Percentiles rank a stretch among this genome's conserved stretches.
Conservation (phyloP, 1,284 basidiomycete genomes). For the Flammula alnicola region DNA sequence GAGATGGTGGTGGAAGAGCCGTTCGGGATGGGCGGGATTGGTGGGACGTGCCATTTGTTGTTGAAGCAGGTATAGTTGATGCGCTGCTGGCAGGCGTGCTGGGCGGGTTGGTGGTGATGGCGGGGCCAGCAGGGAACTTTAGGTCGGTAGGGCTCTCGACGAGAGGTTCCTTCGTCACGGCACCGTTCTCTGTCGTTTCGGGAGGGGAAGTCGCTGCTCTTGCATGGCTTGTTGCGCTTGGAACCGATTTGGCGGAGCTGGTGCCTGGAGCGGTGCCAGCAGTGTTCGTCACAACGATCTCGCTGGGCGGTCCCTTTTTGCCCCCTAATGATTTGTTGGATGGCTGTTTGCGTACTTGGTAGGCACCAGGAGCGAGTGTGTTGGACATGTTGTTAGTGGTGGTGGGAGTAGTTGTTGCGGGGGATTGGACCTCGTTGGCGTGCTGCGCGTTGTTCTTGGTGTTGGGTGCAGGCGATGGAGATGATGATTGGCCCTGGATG, state of each 20-base stretch:
- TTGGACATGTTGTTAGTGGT: slow-evolving; percentile 23
- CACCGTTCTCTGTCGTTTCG: slow-evolving; percentile 24
- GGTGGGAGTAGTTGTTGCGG: slow-evolving; percentile 13
- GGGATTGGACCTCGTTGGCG: background rate
- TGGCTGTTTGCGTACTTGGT: slow-evolving; percentile 34
- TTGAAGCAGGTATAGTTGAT: slow-evolving; percentile 22
- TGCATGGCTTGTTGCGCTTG: slow-evolving; percentile 17
- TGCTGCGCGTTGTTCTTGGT: background rate
- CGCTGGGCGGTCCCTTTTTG: slow-evolving; percentile 24
- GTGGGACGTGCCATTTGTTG: too few species aligned
- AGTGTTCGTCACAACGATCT: slow-evolving; percentile 23
- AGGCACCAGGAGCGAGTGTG: slow-evolving; percentile 25
- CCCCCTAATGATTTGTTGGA: slow-evolving; percentile 39
- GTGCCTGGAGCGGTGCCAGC: slow-evolving; percentile 2
- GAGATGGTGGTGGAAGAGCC: slow-evolving; percentile 5
- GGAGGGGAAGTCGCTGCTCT: slow-evolving; percentile 31
- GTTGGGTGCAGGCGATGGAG: too few species aligned
- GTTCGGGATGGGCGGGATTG: background rate
- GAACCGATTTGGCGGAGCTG: background rate
- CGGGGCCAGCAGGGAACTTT: slow-evolving; percentile 28
- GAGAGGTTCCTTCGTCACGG: slow-evolving; percentile 39
- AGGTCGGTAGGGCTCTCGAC: slow-evolving; percentile 56
- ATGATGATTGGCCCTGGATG: slow-evolving; percentile 20
- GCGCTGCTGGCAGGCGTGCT: slow-evolving; percentile 15
- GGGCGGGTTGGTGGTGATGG: slow-evolving; percentile 17